Evolutionary conservation across 2,329 filamentous ascomycete genomes (phyloP).

Genomic region (Knufia petricola): DNA sequence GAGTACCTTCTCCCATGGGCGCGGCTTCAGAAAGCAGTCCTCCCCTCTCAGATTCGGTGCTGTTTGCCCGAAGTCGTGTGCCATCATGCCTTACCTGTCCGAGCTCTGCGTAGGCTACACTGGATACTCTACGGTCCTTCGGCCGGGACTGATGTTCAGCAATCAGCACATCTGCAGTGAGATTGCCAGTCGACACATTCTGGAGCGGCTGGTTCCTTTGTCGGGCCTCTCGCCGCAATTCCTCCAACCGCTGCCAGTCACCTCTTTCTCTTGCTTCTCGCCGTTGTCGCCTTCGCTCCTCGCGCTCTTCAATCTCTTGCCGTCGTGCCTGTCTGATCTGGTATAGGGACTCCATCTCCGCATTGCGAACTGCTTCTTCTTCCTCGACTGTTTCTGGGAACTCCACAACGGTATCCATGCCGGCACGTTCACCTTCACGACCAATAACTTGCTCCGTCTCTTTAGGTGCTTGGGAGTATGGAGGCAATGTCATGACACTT

Average conservation of each 20-base stretch:
- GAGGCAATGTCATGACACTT: conserved; percentile 87
- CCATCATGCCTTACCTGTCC: conserved; percentile 42
- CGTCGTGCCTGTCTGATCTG: conserved; percentile 75
- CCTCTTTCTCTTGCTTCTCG: conserved; percentile 63
- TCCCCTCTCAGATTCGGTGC: conserved; percentile 38
- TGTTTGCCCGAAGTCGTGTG: conserved; percentile 38
- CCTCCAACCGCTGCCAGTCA: conserved; percentile 59
- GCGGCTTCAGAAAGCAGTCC: conserved; percentile 34
- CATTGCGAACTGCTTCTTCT: conserved; percentile 67
- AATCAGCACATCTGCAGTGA: conserved; percentile 31
- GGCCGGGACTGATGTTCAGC: conserved; percentile 36
- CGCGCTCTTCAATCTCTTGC: conserved; percentile 64
- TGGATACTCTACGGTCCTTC: conserved; percentile 37
- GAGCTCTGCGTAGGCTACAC: conserved; percentile 38
- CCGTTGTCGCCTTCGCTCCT: conserved; percentile 60
- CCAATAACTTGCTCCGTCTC: conserved; percentile 75
- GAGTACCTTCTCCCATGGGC: conserved; percentile 24
- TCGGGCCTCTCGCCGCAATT: conserved; percentile 49
- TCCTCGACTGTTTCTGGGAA: conserved; percentile 71
- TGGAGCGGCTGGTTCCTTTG: conserved; percentile 32
- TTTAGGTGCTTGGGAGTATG: conserved; percentile 64
- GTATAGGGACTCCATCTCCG: conserved; percentile 88
- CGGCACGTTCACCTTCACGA: conserved; percentile 80
- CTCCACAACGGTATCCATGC: conserved; percentile 84
- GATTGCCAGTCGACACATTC: conserved; percentile 13